Evolutionary conservation across 164 flowering plant species (phyloP), one percentile per base, ranked within the genome.

Genomic region (Nelumbo lutea): DNA sequence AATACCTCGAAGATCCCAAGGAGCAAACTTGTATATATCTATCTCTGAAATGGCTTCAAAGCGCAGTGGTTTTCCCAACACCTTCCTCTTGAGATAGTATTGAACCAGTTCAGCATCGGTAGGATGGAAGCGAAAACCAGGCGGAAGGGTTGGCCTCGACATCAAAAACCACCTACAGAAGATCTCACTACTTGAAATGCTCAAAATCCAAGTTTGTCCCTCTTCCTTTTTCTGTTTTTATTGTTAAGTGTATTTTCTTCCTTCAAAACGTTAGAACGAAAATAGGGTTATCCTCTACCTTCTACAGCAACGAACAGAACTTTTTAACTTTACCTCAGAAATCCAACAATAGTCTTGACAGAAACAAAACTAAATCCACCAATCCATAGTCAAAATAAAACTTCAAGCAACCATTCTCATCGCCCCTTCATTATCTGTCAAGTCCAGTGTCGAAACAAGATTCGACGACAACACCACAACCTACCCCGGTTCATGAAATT

Each of bases 101-200:
- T 66, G 59, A n/a, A 95, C 72, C 64, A 95, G 71, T 75, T 91
- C 98, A 42, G 75, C 88, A 77, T 90, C 91, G 14, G 93, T 88
- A 0, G 98, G 97, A 72, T 87, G 92, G 73, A 95, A 95, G 38
- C 98, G 91, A 75, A 90, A 87, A 1, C 98, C 98, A 0, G 97
- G 98, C 47, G 82, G 85, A 42, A 86, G 81, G 1, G 66, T 61
- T 44, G n/a, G 62, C 58, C 64, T 79, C 55, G 71, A 84, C 90
- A 84, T 85, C 6, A 27, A 64, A 27, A 3, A 65, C 52, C 14
- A 10, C 68, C 46, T 3, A n/a, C 52, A 53, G 63, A 45, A 2
- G 3, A 0, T 42, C 2, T 6, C 14, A 59, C 7, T 6, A 4
- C 14, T 4, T 53, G 3, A 1, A 53, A 53, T 10, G 14, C 14